Evolutionary conservation across 2,329 filamentous ascomycete species (phyloP).

Genomic region (Botrytis tulipae): DNA sequence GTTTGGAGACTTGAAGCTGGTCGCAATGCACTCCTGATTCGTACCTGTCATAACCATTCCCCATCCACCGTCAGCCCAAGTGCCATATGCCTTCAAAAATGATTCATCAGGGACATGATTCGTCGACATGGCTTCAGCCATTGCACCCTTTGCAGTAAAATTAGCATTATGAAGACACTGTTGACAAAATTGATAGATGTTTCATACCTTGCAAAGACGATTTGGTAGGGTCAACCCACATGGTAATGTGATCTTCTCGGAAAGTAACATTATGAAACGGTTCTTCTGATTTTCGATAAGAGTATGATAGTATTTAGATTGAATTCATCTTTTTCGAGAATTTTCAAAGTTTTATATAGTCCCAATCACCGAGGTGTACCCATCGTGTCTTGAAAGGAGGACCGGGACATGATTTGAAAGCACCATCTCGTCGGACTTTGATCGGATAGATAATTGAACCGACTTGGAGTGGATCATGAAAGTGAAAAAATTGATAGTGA

Average conservation of each 20-base stretch:
- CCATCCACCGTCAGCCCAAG: slow-evolving; percentile 55
- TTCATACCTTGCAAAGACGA: slow-evolving; percentile 46
- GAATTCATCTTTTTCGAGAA: background rate
- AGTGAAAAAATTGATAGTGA: background rate
- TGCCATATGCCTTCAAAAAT: slow-evolving; percentile 47
- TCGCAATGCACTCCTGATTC: background rate
- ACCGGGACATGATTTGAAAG: background rate
- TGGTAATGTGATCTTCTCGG: slow-evolving; percentile 36
- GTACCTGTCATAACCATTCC: slow-evolving; percentile 50
- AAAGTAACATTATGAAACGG: slow-evolving; percentile 24
- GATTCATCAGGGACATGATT: slow-evolving; percentile 45
- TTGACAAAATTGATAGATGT: background rate
- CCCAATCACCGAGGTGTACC: background rate
- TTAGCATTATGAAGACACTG: background rate
- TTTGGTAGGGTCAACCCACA: slow-evolving; percentile 57
- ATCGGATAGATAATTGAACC: background rate
- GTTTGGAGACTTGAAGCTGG: background rate
- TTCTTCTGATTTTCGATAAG: background rate
- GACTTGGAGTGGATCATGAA: background rate
- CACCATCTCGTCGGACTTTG: background rate
- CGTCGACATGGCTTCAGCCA: slow-evolving; percentile 43
- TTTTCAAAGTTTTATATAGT: background rate
- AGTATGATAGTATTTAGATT: background rate
- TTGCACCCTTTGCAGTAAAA: background rate
- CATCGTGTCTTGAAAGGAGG: background rate